Conservation (phyloP, 805 yeast genomes). For the Pichia pseudocactophila region DNA sequence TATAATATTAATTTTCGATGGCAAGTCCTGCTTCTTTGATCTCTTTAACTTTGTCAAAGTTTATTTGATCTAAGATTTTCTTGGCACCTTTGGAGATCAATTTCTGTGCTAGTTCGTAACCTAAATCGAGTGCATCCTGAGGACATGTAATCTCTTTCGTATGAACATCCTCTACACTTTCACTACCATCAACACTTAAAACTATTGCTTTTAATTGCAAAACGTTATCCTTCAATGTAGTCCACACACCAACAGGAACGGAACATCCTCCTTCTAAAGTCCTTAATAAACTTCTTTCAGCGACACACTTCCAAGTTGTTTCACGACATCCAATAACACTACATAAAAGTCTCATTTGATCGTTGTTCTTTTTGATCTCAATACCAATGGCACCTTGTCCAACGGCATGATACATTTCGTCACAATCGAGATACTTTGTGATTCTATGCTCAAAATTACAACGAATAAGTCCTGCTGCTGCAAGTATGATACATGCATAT, state of each 20-base stretch:
- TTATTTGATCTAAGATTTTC: conserved; percentile 69
- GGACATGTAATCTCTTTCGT: conserved; percentile 28
- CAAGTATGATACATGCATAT: conserved; percentile 64
- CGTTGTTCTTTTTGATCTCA: conserved; percentile 72
- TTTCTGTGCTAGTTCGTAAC: conserved; percentile 56
- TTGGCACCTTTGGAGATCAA: conserved; percentile 76
- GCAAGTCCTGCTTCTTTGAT: conserved; percentile 29
- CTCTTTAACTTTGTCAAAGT: conserved; percentile 53
- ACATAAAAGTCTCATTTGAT: conserved; percentile 48
- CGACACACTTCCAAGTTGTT: conserved; percentile 68
- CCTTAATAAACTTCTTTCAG: conserved; percentile 83
- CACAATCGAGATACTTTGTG: conserved; percentile 57
- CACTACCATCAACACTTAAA: conserved; percentile 74
- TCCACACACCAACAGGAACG: conserved; percentile 88
- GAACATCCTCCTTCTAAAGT: conserved; percentile 96
- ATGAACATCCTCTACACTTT: conserved; percentile 51
- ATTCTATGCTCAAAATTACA: conserved; percentile 67
- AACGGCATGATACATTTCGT: conserved; percentile 89
- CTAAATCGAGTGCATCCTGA: conserved; percentile 63
- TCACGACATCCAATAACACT: conserved; percentile 54
- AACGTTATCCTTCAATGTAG: conserved; percentile 34
- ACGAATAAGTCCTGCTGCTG: conserved; percentile 85
- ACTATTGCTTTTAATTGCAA: conserved; percentile 63
- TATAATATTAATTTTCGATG: neutral
- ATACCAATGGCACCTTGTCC: conserved; percentile 98